Evolutionary conservation across 805 yeast genomes (phyloP), one percentile per base, ranked within the genome.

Genomic region (Teunomyces funiuensis): DNA sequence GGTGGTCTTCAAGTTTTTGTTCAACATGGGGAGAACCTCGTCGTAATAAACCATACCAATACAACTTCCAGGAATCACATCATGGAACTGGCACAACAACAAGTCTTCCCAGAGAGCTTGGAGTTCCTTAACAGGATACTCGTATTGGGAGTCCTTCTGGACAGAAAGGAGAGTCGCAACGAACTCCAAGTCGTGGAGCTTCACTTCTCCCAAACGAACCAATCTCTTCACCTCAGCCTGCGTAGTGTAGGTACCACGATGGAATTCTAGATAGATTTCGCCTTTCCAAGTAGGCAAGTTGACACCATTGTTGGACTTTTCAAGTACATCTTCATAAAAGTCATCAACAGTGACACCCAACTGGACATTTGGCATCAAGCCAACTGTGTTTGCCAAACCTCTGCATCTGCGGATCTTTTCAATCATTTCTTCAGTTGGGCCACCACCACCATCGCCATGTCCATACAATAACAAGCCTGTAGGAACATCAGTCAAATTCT

Each of bases 381-480:
- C 95, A 10, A 83, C 83, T 4, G 83, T 83, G 55, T 91, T 85
- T 15, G 89, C 77, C 45, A 90, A 62, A 11, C 97, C 97, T 56
- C 98, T 77, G 60, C 91, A 83, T 53, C 98, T 81, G 58, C 98
- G 80, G 56, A 91, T 73, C 60, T 88, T 90, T 58, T 93, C 98
- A 48, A 91, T 55, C 96, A 89, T 90, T 56, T 87, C 96, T 28
- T 86, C 85, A 3, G 88, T 83, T 34, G 99, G 98, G 6, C 99
- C 99, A 49, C 99, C 99, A 47, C 99, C 99, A 53, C 99, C 99
- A 60, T 91, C 99, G 55, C 99, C 99, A 54, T 85, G 83, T 28
- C 99, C 99, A 54, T 79, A 93, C 31, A 89, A 69, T 57, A 93
- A 67, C 52, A 91, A 69, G 0, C 96, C 91, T 7, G 86, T 80